Percentiles rank a stretch among this genome's conserved stretches.
These are phyloP conservation scores for Begonia fuchsioides DNA, from an alignment of 306 rosid genomes.

Conservation along the genomic window DNA sequence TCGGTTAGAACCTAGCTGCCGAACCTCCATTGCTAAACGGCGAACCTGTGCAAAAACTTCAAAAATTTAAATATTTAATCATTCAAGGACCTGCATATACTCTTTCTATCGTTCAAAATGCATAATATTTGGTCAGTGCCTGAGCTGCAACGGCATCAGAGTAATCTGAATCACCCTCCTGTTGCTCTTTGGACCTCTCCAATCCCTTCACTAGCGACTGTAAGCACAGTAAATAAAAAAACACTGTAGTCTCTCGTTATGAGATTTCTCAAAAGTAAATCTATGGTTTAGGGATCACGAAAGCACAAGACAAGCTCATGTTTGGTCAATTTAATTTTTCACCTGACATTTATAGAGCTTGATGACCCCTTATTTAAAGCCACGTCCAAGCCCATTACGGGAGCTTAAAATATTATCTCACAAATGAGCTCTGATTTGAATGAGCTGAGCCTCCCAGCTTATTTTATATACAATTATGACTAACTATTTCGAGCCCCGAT, in stretches of 20 bases:
- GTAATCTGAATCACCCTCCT: conserved; percentile 45
- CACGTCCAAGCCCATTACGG: no score
- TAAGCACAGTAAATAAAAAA: not conserved
- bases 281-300: not conserved
- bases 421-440: no score
- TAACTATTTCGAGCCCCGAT: no score
- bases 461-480: no score
- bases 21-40: conserved; percentile 55
- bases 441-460: no score
- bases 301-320: no score
- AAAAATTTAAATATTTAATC: conserved; percentile 10
- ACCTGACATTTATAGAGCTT: no score
- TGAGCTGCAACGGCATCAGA: conserved; percentile 62
- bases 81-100: not conserved
- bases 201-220: conserved; percentile 59
- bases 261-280: not conserved
- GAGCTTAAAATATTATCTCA: no score
- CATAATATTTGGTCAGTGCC: conserved; percentile 22
- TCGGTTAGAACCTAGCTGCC: conserved; percentile 25
- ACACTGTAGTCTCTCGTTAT: not conserved
- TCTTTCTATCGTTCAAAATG: not conserved
- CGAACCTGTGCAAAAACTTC: conserved; percentile 35
- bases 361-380: no score
- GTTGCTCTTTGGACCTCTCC: conserved; percentile 49
- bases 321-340: no score